Base-by-base conservation (phyloP, 805 yeast species). In the Wickerhamiella nectarea region DNA sequence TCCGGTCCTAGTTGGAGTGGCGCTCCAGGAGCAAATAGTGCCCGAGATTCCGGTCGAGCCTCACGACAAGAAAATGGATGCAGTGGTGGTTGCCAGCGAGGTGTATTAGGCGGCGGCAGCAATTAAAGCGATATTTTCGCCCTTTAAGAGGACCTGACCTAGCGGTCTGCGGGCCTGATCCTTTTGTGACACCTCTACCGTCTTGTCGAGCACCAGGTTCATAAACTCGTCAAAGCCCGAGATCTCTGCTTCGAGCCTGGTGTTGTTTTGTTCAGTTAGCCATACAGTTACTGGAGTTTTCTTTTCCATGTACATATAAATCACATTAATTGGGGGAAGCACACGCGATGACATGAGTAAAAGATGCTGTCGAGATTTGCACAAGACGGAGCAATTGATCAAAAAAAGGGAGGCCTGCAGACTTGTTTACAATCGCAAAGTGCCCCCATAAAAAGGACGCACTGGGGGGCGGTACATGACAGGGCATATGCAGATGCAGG, bases 211-310 rank as follows among this genome's bases (percentile, higher is more conserved):
- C 3, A 76, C 80, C 14, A 77, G 64, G 58, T 91, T 91, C 98
- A 91, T 93, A 56, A 87, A 89, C 65, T 93, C 98, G 61, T 91
- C 99, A 62, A 93, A 89, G 1, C 99, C 99, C 53, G 59, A 36
- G 24, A 91, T 78, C 48, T 71, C 74, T 1, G 98, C 98, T 52
- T 80, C 82, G 24, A 89, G 73, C 50, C 93, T 69, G 51, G 71
- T 69, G 17, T 75, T 76, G 0, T 78, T 72, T 60, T 91, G 95
- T 56, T 91, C 97, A 52, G 71, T 86, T 9, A 91, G 67, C 96
- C 96, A 89, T 28, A 91, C 75, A 6, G 79, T 74, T 26, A 91
- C 96, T 15, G 68, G 64, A 1, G 81, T 66, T 53, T 83, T 89
- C 53, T 81, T 81, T 60, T 87, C 95, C 49, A 89, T 70, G 57